Evolutionary conservation across 2,329 filamentous ascomycete genomes (phyloP).

Genomic region (Sporothrix variecibatus): DNA sequence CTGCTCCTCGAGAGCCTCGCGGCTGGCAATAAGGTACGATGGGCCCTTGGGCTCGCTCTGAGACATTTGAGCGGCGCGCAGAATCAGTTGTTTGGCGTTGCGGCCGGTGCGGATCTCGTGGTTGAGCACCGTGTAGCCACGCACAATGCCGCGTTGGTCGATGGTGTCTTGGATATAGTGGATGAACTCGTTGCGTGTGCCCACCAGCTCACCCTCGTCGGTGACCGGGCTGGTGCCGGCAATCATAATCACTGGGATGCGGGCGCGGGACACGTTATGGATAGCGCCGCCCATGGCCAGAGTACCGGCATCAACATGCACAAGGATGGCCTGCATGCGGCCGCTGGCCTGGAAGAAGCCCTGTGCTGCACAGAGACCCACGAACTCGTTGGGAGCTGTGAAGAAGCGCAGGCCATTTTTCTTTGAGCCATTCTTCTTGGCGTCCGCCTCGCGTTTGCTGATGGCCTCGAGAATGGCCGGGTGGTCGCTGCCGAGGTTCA

Average conservation of each 20-base stretch:
- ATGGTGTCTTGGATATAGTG: slow-evolving; percentile 18
- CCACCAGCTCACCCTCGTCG: neutral
- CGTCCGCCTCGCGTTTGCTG: neutral
- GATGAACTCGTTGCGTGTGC: slow-evolving; percentile 18
- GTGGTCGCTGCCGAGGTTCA: slow-evolving; percentile 15
- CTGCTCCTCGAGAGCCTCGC: slow-evolving; percentile 4
- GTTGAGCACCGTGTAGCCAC: slow-evolving; percentile 14
- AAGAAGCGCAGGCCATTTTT: neutral
- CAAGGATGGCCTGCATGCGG: slow-evolving; percentile 1
- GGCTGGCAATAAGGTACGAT: neutral
- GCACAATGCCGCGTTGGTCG: slow-evolving; percentile 16
- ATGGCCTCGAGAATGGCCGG: slow-evolving; percentile 14
- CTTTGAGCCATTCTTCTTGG: neutral
- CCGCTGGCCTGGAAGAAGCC: slow-evolving; percentile 10
- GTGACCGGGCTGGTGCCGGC: slow-evolving; percentile 4
- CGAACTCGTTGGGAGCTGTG: slow-evolving; percentile 3
- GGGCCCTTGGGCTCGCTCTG: slow-evolving; percentile 14
- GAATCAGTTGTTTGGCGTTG: slow-evolving; percentile 8
- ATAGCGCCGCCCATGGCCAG: slow-evolving; percentile 10
- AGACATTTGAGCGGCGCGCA: neutral
- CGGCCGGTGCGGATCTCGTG: slow-evolving; percentile 14
- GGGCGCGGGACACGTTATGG: slow-evolving; percentile 8
- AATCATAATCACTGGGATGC: slow-evolving; percentile 14
- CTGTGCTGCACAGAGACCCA: slow-evolving; percentile 4
- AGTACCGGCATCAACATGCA: slow-evolving; percentile 10